Conservation (phyloP, 768 basidiomycete genomes). For the Harrya chromipes region DNA sequence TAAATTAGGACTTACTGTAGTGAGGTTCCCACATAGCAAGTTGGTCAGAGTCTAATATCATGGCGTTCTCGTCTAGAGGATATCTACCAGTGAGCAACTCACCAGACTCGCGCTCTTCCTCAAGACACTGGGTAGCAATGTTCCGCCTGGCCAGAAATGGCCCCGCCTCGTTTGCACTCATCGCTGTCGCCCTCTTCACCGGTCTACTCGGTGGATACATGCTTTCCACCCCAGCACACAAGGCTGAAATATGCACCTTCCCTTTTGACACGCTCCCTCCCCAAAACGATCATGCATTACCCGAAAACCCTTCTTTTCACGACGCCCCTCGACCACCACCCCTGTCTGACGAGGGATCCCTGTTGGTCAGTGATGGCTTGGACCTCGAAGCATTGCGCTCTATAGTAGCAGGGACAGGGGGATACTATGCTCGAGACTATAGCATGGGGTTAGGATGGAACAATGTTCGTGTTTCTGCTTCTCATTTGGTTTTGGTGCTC, state of each 20-base stretch:
- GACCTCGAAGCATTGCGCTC: conserved; percentile 32
- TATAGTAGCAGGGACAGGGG: conserved; percentile 37
- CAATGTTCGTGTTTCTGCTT: conserved; percentile 33
- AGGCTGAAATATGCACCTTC: conserved; percentile 17
- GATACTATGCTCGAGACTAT: conserved; percentile 44
- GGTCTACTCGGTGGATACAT: conserved; percentile 28
- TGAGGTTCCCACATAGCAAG: too few relatives aligned
- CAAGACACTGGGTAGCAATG: conserved; percentile 8
- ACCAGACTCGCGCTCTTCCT: conserved; percentile 3
- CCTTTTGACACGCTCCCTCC: conserved; percentile 10
- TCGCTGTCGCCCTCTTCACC: conserved; percentile 21
- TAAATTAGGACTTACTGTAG: too few relatives aligned
- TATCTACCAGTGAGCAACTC: conserved; percentile 23
- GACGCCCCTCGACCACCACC: not conserved
- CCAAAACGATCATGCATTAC: not conserved
- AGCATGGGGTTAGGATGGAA: conserved; percentile 47
- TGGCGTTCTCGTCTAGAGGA: conserved; percentile 9
- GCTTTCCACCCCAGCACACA: conserved; percentile 14
- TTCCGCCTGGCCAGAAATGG: conserved; percentile 17
- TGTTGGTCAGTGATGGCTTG: conserved; percentile 21
- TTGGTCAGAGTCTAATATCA: not conserved
- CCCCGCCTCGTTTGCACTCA: conserved; percentile 8
- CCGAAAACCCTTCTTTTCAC: not conserved
- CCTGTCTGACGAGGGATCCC: conserved; percentile 2
- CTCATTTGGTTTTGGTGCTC: not conserved